A percentile compares a stretch with the other conserved stretches of the same genome.
These are phyloP conservation scores for Cryptococcus sp. DNA, from an alignment of 1,284 basidiomycete genomes.

Conservation along the genomic window DNA sequence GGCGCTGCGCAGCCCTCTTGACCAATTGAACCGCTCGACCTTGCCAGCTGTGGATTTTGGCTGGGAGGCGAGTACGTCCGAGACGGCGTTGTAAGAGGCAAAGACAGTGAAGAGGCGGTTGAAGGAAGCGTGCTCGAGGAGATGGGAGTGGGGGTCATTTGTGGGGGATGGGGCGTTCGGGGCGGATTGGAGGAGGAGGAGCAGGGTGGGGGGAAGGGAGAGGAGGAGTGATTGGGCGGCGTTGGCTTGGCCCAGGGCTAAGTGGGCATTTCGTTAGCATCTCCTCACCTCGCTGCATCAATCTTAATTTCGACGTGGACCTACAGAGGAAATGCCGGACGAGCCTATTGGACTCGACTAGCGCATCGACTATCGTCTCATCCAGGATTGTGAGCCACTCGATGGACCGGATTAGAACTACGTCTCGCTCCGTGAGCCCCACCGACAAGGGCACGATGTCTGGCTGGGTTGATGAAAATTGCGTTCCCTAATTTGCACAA, in stretches of 20 bases:
- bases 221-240: conserved; percentile 65
- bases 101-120: conserved; percentile 35
- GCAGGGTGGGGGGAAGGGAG: conserved; percentile 64
- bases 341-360: conserved; percentile 80
- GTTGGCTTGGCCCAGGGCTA: conserved; percentile 69
- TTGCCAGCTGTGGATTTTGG: conserved; percentile 36
- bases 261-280: background rate
- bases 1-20: conserved; percentile 23
- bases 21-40: conserved; percentile 38
- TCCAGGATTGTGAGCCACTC: conserved; percentile 88
- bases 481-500: conserved; percentile 23
- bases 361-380: conserved; percentile 68
- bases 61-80: conserved; percentile 29
- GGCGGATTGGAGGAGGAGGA: conserved; percentile 6
- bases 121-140: conserved; percentile 35
- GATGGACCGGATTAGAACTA: conserved; percentile 74
- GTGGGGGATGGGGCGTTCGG: conserved; percentile 61
- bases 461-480: conserved; percentile 23
- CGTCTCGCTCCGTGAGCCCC: conserved; percentile 53
- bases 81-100: conserved; percentile 33
- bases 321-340: conserved; percentile 80
- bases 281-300: too few relatives aligned
- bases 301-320: conserved; percentile 20
- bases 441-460: conserved; percentile 58
- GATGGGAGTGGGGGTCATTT: conserved; percentile 53